A percentile compares a stretch with the other conserved stretches of the same genome.
Evolutionary conservation across 352 stramenopile genomes (phyloP).

Genomic region (Phytophthora fragariae): DNA sequence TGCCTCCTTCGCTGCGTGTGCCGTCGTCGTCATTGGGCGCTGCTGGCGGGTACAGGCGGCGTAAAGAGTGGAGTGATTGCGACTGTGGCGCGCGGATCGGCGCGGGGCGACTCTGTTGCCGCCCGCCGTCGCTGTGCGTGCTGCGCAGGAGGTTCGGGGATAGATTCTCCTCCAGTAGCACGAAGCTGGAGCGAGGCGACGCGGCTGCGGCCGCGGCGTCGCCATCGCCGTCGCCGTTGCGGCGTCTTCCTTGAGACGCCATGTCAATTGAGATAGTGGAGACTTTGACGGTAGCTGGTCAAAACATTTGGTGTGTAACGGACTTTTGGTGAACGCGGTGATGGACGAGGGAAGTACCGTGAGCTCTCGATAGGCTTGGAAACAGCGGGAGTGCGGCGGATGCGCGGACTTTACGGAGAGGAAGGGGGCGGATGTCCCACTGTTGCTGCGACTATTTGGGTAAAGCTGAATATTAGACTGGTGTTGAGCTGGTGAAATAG

Average conservation of each 20-base stretch:
- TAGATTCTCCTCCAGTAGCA: slow-evolving; percentile 53
- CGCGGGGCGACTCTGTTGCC: slow-evolving; percentile 10
- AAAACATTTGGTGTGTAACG: slow-evolving; percentile 25
- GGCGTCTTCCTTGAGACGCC: slow-evolving; percentile 17
- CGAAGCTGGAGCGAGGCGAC: slow-evolving; percentile 71
- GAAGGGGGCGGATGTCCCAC: not conserved
- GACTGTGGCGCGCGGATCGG: slow-evolving; percentile 21
- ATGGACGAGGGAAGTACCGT: slow-evolving; percentile 5
- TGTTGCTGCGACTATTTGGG: not conserved
- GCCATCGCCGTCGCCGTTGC: not conserved
- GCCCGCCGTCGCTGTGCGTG: slow-evolving; percentile 30
- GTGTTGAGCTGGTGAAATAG: not conserved
- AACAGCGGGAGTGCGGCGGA: not conserved
- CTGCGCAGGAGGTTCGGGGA: slow-evolving; percentile 34
- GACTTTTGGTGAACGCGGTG: not conserved
- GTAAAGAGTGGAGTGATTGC: slow-evolving; percentile 23
- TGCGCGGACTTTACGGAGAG: slow-evolving; percentile 32
- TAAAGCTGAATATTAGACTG: not conserved
- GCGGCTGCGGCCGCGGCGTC: slow-evolving; percentile 14
- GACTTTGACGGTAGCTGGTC: slow-evolving; percentile 24
- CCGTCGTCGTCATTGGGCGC: slow-evolving; percentile 24
- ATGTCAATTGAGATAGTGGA: slow-evolving; percentile 10
- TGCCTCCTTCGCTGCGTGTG: slow-evolving; percentile 18
- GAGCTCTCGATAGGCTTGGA: not conserved
- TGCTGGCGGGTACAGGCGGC: slow-evolving; percentile 28